Conservation (phyloP, 495 filamentous ascomycete genomes). For the Immersiella caudata region DNA sequence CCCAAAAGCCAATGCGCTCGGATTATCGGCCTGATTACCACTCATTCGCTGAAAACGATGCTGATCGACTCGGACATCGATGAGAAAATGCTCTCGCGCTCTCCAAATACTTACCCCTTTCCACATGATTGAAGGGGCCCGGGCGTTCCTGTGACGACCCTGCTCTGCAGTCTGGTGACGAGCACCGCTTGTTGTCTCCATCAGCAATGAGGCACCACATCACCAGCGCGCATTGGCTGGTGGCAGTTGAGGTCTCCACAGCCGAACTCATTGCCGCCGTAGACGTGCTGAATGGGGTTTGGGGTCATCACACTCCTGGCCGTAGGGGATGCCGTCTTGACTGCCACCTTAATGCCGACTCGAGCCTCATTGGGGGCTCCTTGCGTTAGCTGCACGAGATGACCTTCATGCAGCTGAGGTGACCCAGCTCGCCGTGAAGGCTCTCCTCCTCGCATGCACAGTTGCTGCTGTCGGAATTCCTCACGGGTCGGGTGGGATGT, state of each 20-base stretch:
- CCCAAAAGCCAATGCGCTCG: constrained; percentile 9
- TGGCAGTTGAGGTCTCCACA: constrained; percentile 2
- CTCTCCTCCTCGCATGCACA: constrained; percentile 7
- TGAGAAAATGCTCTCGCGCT: not conserved
- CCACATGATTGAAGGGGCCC: not conserved
- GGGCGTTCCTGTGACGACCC: constrained; percentile 6
- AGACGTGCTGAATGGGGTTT: constrained; percentile 7
- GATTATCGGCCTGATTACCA: not conserved
- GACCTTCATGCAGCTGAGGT: constrained; percentile 17
- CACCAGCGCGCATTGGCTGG: not conserved
- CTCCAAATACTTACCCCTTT: not conserved
- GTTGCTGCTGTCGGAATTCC: constrained; percentile 6
- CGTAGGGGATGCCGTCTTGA: not conserved
- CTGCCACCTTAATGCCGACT: not conserved
- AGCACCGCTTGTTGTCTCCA: not conserved
- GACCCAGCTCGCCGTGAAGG: constrained; percentile 14
- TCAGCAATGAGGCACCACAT: not conserved
- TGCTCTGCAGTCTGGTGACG: not conserved
- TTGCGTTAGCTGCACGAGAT: constrained; percentile 20
- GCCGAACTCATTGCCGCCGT: constrained; percentile 14
- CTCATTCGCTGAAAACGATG: constrained; percentile 18
- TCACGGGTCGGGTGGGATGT: not conserved
- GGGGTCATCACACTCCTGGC: constrained; percentile 11
- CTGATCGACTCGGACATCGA: constrained; percentile 18
- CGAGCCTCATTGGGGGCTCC: constrained; percentile 22